These are phyloP conservation scores for Solanum corneliomulleri DNA, from an alignment of 257 asterid genomes.

Conservation along the genomic window DNA sequence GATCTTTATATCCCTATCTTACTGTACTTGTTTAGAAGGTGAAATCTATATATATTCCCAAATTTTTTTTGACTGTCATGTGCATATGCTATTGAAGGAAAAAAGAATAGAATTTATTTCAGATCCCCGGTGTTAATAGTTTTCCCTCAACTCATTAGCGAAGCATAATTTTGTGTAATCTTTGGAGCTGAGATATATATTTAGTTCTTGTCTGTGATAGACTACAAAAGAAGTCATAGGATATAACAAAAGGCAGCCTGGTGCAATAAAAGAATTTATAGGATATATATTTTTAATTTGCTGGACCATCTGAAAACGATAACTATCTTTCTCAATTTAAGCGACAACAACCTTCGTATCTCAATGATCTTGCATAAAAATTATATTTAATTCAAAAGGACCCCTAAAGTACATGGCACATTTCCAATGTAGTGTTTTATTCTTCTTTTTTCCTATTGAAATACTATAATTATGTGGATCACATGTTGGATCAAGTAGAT, in stretches of 20 bases:
- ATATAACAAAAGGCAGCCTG: not conserved
- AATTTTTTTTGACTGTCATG: not conserved
- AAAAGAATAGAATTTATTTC: not conserved
- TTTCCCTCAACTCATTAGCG: not conserved
- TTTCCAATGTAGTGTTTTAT: not conserved
- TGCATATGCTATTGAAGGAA: not conserved
- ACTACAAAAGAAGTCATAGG: not conserved
- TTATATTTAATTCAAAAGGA: not conserved
- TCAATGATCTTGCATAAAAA: not conserved
- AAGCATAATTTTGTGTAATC: not conserved
- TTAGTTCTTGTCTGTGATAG: not conserved
- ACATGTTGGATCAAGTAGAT: not conserved
- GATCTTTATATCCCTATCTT: conserved; percentile 1
- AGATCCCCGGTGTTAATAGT: not conserved
- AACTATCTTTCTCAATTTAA: not conserved
- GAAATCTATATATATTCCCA: not conserved
- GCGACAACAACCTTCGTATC: not conserved
- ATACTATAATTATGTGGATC: not conserved
- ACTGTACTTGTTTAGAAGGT: not conserved
- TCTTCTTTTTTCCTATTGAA: not conserved
- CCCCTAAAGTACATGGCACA: not conserved
- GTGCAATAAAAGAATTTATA: not conserved
- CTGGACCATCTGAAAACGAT: not conserved
- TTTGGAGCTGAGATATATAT: not conserved
- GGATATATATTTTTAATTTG: not conserved